Base-by-base conservation (phyloP, 1,284 basidiomycete genomes). In the Boletus smithii region DNA sequence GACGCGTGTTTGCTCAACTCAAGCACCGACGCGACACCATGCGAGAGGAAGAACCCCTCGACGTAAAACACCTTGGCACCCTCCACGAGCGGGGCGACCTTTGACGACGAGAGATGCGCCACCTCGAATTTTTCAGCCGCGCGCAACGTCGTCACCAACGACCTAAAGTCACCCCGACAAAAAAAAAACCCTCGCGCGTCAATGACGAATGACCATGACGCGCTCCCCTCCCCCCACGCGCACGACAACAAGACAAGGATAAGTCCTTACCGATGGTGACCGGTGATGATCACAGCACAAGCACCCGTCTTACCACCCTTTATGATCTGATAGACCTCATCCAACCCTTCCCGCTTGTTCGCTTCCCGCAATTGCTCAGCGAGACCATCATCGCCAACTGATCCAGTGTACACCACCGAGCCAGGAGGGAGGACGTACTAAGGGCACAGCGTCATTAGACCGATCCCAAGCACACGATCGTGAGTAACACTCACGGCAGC, bases 31-130 rank as follows among this genome's bases (percentile, higher is more conserved):
- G 86, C 84, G 50, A 82, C 67, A 45, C 95, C 95, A 68, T 99
- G 95, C 18, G 95, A 97, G 55, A 99, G 80, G 83, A 99, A 98
- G 78, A 89, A 99, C 16, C 97, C 95, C 61, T 94, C 97, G 52
- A 98, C 83, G 76, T 99, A 99, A 75, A 84, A 97, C 67, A 84
- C 81, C 65, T 90, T 86, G 49, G 95, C 95, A 44, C 73, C 78
- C 24, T 89, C 78, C 61, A 98, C 77, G 53, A 92, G 75, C 39
- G 84, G 76, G 40, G 91, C 83, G 53, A 97, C 84, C 53, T 78
- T 73, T 23, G 85, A 75, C n/a, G 88, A 87, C 23, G 79, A 74
- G 44, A 98, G 78, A 72, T 97, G 92, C 14, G 81, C 75, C 54
- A 80, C 75, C 38, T 85, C 81, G 71, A 97, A 97, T 69, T 84